Evolutionary conservation across 1,284 basidiomycete genomes (phyloP), one percentile per base, ranked within the genome.

Genomic region (Moesziomyces globuligerus): DNA sequence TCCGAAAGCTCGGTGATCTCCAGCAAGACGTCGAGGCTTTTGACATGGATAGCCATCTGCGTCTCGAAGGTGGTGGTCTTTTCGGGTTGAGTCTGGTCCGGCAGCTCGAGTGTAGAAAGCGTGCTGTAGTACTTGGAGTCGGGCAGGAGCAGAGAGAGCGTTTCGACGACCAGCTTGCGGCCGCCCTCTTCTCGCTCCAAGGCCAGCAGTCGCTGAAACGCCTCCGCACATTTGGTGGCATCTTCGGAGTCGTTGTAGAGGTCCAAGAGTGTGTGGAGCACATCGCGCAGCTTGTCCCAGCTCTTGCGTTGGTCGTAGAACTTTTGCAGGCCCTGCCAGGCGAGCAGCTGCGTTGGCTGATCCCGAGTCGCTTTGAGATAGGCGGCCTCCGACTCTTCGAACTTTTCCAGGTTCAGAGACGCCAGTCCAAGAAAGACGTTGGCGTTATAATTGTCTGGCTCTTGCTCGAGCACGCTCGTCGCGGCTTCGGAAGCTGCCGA

Each of bases 141-240:
- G 0, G 92, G 91, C 6, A 97, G 87, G 10, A 93, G 85, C 26
- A 90, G 85, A 4, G 85, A 85, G 10, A 98, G 85, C 0, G 89
- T 86, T 6, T 62, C 37, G 50, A 55, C 49, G 44, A 64, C 38
- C 10, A 51, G 39, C 21, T 46, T 52, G 18, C 47, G 41, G 18
- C 55, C 57, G 11, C 90, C 91, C 59, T 88, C 85, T 44, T 87
- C 84, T 17, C 88, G 85, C 24, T 88, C 86, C 3, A 89, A 78
- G 3, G 88, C 86, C n/a, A 96, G 83, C 36, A 92, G 84, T 70
- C 89, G 91, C 79, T 94, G 91, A 39, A 95, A 81, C 0, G 86
- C 85, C 75, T 92, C 90, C 0, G 91, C 92, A 70, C 90, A 91
- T 83, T 91, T 94, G 8, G 85, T 85, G 0, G 87, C 87, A 79